These are phyloP conservation scores for Podila epigama DNA, from an alignment of 192 early-diverging fungal genomes.

Conservation along the genomic window DNA sequence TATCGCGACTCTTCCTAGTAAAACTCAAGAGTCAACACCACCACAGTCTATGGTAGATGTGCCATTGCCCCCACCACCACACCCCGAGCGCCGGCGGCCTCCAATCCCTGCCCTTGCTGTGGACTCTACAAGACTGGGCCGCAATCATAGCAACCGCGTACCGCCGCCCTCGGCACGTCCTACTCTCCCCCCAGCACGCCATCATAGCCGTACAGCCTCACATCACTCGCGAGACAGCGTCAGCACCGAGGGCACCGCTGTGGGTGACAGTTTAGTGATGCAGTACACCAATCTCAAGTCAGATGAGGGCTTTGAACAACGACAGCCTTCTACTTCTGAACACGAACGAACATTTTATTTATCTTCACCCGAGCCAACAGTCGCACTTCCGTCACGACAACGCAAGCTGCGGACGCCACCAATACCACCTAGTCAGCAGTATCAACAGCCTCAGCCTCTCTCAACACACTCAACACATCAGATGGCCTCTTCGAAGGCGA, in stretches of 20 bases:
- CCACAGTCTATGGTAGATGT: background rate
- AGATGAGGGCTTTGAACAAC: no score
- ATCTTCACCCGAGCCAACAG: slow-evolving; percentile 13
- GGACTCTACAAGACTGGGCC: slow-evolving; percentile 14
- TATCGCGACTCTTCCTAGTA: slow-evolving; percentile 10
- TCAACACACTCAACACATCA: no score
- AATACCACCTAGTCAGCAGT: slow-evolving; percentile 10
- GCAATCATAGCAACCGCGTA: slow-evolving; percentile 23
- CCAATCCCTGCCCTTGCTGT: slow-evolving; percentile 1
- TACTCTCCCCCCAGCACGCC: slow-evolving; percentile 20
- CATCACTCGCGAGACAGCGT: slow-evolving; percentile 31
- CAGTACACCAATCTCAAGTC: slow-evolving; percentile 7
- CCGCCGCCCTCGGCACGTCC: slow-evolving; percentile 29
- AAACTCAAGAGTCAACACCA: background rate
- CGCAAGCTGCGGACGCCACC: slow-evolving; percentile 27
- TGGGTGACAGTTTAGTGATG: slow-evolving; percentile 21
- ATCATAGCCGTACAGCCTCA: slow-evolving; percentile 12
- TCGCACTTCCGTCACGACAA: slow-evolving; percentile 4
- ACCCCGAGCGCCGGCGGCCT: background rate
- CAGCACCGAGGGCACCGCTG: slow-evolving; percentile 29
- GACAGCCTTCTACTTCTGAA: background rate
- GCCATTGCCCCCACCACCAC: background rate
- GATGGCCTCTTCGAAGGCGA: no score
- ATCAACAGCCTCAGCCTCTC: no score
- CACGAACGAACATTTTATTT: slow-evolving; percentile 9